Evolutionary conservation across 1,139 yeast genomes (phyloP), one percentile per base, ranked within the genome.

Genomic region (Taiozyma sp.): DNA sequence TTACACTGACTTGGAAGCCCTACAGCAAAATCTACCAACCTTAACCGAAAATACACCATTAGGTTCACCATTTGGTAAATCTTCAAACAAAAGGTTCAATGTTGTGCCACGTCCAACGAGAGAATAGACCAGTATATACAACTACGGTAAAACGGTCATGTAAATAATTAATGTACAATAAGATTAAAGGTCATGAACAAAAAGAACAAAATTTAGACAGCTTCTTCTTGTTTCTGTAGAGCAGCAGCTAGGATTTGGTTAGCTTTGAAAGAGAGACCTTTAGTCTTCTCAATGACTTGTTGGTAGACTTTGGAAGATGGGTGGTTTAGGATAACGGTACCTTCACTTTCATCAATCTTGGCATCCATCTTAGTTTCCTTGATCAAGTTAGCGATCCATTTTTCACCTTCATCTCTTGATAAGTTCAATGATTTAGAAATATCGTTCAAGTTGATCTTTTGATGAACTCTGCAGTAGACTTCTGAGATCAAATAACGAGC

Each of bases 221-320:
- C 27, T 14, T 40, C 43, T 40, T 40, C 43, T 54, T 63, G 66
- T 53, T 66, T 69, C 50, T 68, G 69, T 48, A 67, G 54, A 52
- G 73, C 70, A 49, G 69, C 68, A 34, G 64, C 62, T 52, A 80
- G 69, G 48, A 79, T 72, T 65, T 80, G 84, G 62, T 73, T 76
- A 30, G 83, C 77, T 63, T 81, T 74, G 68, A 78, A 80, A 36
- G 80, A 75, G 59, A 81, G 69, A 7, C 81, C 82, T 71, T 80
- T 81, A 28, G 85, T 80, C 65, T 76, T 80, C 59, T 81, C 86
- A 60, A 78, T 76, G 44, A 81, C 79, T 59, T 80, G 82, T 62
- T 78, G 83, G 65, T 79, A 79, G 34, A 77, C 80, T 52, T 73
- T 65, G 45, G 71, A 66, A 12, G 69, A 63, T 50, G 75, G 74